These are phyloP conservation scores for Scytalidium sp. DNA, from an alignment of 2,329 filamentous ascomycete species.

Conservation along the genomic window DNA sequence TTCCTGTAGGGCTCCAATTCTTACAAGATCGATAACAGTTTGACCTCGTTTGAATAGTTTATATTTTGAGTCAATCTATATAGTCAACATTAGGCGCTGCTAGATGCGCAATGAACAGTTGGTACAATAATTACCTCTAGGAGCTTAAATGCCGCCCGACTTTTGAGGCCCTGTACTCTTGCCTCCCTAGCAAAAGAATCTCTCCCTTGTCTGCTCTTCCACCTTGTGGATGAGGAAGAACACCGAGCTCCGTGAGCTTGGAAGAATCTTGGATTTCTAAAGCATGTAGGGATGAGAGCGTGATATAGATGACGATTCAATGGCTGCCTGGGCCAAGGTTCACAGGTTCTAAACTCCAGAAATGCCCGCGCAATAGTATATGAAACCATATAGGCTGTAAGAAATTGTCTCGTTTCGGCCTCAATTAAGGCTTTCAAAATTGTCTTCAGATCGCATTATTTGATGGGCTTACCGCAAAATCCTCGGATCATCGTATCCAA, in stretches of 20 bases:
- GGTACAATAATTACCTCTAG: conserved; percentile 58
- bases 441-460: too few relatives aligned
- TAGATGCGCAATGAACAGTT: too few relatives aligned
- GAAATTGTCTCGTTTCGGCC: neutral
- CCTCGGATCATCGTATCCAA: too few relatives aligned
- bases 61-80: conserved; percentile 78
- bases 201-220: conserved; percentile 74
- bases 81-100: neutral
- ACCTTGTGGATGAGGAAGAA: conserved; percentile 66
- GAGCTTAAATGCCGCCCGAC: conserved; percentile 89
- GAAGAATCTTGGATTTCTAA: neutral
- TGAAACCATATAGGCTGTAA: neutral
- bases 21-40: conserved; percentile 85
- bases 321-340: neutral
- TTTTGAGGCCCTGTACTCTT: conserved; percentile 77
- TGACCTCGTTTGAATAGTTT: conserved; percentile 75
- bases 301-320: neutral
- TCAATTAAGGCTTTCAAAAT: too few relatives aligned
- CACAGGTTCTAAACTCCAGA: neutral
- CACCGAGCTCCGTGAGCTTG: conserved; percentile 2
- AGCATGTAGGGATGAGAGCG: too few relatives aligned
- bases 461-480: too few relatives aligned
- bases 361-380: neutral
- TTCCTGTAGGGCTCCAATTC: conserved; percentile 15
- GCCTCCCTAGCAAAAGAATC: conserved; percentile 75